Base-by-base conservation (phyloP, 2,329 filamentous ascomycete genomes). In the Diaporthe sp. region DNA sequence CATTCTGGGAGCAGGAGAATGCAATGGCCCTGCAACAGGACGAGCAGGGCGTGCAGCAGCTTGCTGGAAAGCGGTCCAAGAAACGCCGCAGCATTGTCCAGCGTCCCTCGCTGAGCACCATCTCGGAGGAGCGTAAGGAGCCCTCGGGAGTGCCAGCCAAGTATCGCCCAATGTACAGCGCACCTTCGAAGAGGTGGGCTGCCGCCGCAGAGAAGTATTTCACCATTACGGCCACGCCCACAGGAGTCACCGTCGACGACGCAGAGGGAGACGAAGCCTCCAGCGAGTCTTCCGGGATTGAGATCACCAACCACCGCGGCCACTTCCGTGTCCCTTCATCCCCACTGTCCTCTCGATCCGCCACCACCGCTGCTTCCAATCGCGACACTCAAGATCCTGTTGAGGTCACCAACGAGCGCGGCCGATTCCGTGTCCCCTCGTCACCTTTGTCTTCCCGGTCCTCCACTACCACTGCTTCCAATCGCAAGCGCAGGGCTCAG, bases 141-240 rank as follows among this genome's bases (percentile, higher is more conserved):
- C 44, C 58, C 37, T 57, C 37, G 6, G 17, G 19, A 28, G 57
- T 61, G 39, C 31, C 51, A n/a, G 4, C 19, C 22, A 17, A 34
- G 51, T 58, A 44, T 19, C 53, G 42, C 34, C 19, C 51, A 28
- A 17, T 44, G 49, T 68, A 75, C 51, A 25, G 13, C n/a, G 74
- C 72, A n/a, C 67, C 72, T 9, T 10, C 34, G 15, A 68, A 76
- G 51, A 44, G 42, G 17, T 75, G 58, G 46, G 28, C 60, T 51
- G 65, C 60, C 22, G 39, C 42, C 3, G 51, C 67, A 61, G 58
- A 75, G n/a, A 62, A 51, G 31, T 44, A 37, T 1, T 83, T 83
- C 74, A 79, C 77, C 12, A 68, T 83, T 37, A 78, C 76, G 31
- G 80, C 78, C 4, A 80, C 81, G 3, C 80, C 81, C 4, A 75